Evolutionary conservation across 2,329 filamentous ascomycete genomes (phyloP), one percentile per base, ranked within the genome.

Genomic region (Myriosclerotinia curreyana): DNA sequence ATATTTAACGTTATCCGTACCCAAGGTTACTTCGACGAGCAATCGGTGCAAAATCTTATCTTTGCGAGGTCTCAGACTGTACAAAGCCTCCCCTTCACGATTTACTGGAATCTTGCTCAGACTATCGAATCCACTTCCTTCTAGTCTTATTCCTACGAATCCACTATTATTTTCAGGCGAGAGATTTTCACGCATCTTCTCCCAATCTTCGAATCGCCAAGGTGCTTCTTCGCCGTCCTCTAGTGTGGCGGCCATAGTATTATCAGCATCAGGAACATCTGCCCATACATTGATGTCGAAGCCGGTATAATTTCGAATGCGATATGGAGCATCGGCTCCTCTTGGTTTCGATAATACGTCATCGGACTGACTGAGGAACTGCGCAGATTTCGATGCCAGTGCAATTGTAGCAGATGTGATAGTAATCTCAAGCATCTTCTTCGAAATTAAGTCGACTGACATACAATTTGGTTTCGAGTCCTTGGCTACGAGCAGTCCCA

Each of bases 171-270:
- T 90, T 74, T 99, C 95, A 0, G 92, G 88, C 6, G 92, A 87
- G 7, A 99, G 81, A 58, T 90, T 96, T 77, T 99, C 95, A 76
- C 95, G 90, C 83, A 97, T 96, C 71, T 95, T 95, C 69, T 92
- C 93, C 79, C 94, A 95, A 70, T 97, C 92, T 76, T 99, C 95
- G 68, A 99, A 99, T 69, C 92, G 89, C 95, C 95, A 99, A 0
- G 94, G 92, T 2, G 86, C 87, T 76, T 99, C 95, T 72, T 96
- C 86, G 11, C 95, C 96, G 72, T 99, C 96, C 64, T 85, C 85
- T 0, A 99, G 80, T 67, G 89, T 92, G 2, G 90, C 85, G 6
- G 88, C 88, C 65, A 91, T 86, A n/a, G 83, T 76, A 62, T 89
- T 88, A n/a, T 87, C 83, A 62, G 84, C 85, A 42, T 79, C 82